Conservation (phyloP, 805 yeast species). For the Phaffomyces opuntiae region DNA sequence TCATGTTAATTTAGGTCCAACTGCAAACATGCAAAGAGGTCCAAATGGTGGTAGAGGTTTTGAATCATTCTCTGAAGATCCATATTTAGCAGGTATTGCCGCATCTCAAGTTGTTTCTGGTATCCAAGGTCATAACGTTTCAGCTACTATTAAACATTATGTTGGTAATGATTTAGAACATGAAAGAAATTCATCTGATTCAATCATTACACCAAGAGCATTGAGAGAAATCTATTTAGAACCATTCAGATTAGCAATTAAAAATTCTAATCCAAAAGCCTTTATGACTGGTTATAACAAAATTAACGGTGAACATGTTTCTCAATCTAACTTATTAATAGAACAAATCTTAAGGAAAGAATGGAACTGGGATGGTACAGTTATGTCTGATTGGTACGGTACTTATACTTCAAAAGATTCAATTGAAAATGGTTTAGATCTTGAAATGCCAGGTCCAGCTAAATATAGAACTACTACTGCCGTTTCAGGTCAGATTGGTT, state of each 20-base stretch:
- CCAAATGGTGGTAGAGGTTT: constrained; percentile 60
- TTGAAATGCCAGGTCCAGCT: constrained; percentile 65
- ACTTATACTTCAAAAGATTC: constrained; percentile 40
- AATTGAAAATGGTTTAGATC: constrained; percentile 48
- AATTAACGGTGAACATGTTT: constrained; percentile 53
- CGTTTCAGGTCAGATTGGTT: constrained; percentile 34
- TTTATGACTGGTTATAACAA: constrained; percentile 61
- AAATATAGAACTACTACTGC: constrained; percentile 33
- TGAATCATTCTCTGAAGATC: constrained; percentile 59
- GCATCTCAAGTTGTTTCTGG: constrained; percentile 49
- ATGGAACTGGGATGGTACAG: constrained; percentile 50
- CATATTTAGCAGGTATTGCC: constrained; percentile 37
- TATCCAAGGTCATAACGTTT: constrained; percentile 42
- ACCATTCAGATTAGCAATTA: constrained; percentile 55
- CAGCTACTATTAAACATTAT: constrained; percentile 56
- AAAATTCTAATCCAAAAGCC: constrained; percentile 44
- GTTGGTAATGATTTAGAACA: constrained; percentile 60
- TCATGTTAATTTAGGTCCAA: constrained; percentile 43
- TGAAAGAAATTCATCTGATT: constrained; percentile 41
- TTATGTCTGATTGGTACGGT: constrained; percentile 65
- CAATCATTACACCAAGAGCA: constrained; percentile 51
- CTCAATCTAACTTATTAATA: constrained; percentile 38
- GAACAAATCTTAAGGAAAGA: constrained; percentile 43
- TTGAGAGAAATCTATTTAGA: constrained; percentile 56
- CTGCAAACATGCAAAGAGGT: constrained; percentile 47